Evolutionary conservation across 169 alveolate species (phyloP), one percentile per base, ranked within the genome.

Genomic region (Eimeria praecox): DNA sequence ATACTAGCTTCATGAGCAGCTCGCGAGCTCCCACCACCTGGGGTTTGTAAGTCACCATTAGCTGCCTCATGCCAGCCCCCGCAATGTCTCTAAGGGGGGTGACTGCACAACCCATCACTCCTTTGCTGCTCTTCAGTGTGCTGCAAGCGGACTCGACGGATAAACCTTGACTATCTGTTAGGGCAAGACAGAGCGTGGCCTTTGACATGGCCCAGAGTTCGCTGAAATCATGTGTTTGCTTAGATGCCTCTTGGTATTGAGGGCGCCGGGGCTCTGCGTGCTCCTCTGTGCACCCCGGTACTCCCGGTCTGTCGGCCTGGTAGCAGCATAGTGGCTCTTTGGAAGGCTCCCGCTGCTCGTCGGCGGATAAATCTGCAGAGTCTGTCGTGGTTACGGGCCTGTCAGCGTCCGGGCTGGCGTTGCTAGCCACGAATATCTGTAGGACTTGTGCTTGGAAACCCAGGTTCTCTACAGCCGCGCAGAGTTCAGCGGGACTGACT

Each of bases 371-470:
- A 6, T 62, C 83, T 42, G 66, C 69, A 35, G 64, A 16, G 80
- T 6, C 73, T 18, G 95, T 27, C 27, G 80, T 56, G 24, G 80
- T 35, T 33, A 5, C 33, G 78, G 35, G 12, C 33, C 62, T 33
- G 14, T 33, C 95, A 24, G 44, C 42, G 1, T 35, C 16, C 1
- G 78, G 59, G 90, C 64, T 33, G 77, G 30, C 10, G 62, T 14
- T 33, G n/a, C 54, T 90, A 59, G 89, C 62, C 59, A 52, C 75
- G 35, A 77, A 90, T 33, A 71, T 77, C 62, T 52, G 90, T 20
- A 86, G 93, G n/a, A 86, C 62, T 14, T 86, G 82, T 10, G 90
- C 73, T 38, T 46, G 64, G 80, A 90, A 90, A 22, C 95, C 95
- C 89, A 90, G 89, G 33, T 40, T 40, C 80, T 73, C 62, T 35